A percentile compares a stretch with the other conserved stretches of the same genome.
phyloP scores from a whole-genome alignment of 768 basidiomycete species.

The Dioszegia hungarica region DNA sequence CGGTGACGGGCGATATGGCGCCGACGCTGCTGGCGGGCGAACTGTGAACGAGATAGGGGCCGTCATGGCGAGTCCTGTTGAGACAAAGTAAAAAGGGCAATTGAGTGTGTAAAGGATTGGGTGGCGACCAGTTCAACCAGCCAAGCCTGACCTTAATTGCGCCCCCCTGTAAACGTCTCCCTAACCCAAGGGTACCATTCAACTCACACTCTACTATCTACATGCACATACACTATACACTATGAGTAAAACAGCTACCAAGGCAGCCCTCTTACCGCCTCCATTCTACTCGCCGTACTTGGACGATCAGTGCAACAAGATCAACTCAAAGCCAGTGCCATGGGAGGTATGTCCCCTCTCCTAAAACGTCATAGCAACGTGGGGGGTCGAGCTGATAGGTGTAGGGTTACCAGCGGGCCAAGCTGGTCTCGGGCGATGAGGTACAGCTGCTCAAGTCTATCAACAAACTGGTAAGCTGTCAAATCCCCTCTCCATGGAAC shows the following conservation, averaged over 20 bases:
- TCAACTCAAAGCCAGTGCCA: conserved; percentile 81
- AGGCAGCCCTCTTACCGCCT: conserved; percentile 40
- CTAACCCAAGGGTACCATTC: too few species aligned
- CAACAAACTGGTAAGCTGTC: conserved; percentile 66
- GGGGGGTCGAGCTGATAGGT: background rate
- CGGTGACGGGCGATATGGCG: conserved; percentile 40
- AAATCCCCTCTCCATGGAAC: background rate
- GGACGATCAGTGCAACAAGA: conserved; percentile 80
- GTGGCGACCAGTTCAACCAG: conserved; percentile 8
- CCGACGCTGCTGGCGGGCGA: conserved; percentile 65
- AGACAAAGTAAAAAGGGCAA: conserved; percentile 1
- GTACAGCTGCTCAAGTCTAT: conserved; percentile 82
- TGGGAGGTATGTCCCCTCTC: conserved; percentile 70
- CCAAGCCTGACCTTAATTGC: background rate
- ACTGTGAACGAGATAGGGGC: conserved; percentile 72
- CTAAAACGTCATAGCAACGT: background rate
- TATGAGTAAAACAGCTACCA: background rate
- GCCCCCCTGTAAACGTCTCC: background rate
- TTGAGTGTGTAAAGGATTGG: background rate
- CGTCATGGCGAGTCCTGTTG: conserved; percentile 29
- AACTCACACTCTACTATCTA: background rate
- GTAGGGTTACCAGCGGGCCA: conserved; percentile 92
- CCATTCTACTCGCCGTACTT: conserved; percentile 60
- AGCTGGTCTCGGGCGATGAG: conserved; percentile 80
- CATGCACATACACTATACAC: background rate